Evolutionary conservation across 129 eudicot genomes (phyloP), one percentile per base, ranked within the genome.

Genomic region (Lonicera japonica): DNA sequence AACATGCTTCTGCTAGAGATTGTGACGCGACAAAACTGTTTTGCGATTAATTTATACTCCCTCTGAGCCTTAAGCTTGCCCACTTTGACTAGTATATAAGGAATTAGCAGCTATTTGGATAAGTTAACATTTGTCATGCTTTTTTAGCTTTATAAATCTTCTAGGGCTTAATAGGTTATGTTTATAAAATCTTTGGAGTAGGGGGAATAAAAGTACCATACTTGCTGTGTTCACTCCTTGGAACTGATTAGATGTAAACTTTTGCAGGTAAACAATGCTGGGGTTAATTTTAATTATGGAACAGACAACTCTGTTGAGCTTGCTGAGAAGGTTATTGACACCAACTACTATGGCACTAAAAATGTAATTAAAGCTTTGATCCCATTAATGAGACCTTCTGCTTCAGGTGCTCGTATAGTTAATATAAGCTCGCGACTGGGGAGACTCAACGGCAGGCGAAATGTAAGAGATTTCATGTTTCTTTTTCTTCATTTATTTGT

Each of bases 361-460:
- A 77, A 82, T 54, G 77, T 87, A 72, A 75, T 80, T 15, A 66
- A 91, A 64, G 90, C 88, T 29, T 64, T 86, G 79, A 64, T 87
- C 73, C 95, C 90, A 25, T 73, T 91, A 50, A 86, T 91, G 94
- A 84, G 76, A 67, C 79, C 83, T 24, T 82, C 84, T 54, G 40
- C 78, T 36, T 63, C 83, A 18, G 96, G 95, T n/a, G 83, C 90
- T 56, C 86, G 95, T n/a, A 91, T 87, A 53, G 90, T 82, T 56
- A 70, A 79, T 58, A 95, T 92, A 61, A 92, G 86, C 79, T 92
- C 98, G 8, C 73, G 95, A 53, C 54, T 92, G 66, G 98, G 95
- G 56, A 78, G 94, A 74, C 75, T 87, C 56, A 85, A 87, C 66
- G 95, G 98, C 70, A 61, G 86, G 70, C 77, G 83, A 64, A 92